Evolutionary conservation across 768 basidiomycete species (phyloP).

Genomic region (Termitomyces sp.): DNA sequence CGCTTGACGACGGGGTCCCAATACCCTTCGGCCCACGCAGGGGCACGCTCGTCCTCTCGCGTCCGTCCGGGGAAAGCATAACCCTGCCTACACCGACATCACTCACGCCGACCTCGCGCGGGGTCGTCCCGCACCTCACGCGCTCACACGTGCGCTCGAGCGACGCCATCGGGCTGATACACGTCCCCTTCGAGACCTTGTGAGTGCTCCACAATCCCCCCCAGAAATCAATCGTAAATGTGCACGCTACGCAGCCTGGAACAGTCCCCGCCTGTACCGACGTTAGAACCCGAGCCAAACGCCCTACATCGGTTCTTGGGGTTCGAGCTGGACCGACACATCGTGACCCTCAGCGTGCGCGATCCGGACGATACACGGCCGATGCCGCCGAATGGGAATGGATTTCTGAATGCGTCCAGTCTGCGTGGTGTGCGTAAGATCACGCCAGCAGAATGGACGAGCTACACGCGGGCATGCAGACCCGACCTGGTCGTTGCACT

Average conservation of each 20-base stretch:
- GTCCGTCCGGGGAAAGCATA: slow-evolving; percentile 16
- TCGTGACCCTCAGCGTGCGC: slow-evolving; percentile 56
- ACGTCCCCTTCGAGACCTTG: slow-evolving; percentile 80
- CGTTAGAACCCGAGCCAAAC: slow-evolving; percentile 40
- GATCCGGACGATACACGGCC: slow-evolving; percentile 60
- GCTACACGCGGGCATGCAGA: slow-evolving; percentile 42
- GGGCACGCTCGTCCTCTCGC: slow-evolving; percentile 23
- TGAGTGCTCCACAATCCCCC: slow-evolving; percentile 30
- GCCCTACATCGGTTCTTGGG: slow-evolving; percentile 68
- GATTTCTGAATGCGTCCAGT: slow-evolving; percentile 49
- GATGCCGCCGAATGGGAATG: slow-evolving; percentile 69
- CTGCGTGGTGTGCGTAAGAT: slow-evolving; percentile 73
- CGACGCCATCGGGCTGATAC: slow-evolving; percentile 52
- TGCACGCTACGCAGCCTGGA: slow-evolving; percentile 42
- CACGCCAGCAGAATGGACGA: slow-evolving; percentile 47
- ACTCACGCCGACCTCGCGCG: slow-evolving; percentile 62
- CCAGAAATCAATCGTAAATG: background rate
- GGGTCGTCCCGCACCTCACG: slow-evolving; percentile 69
- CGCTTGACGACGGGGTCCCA: background rate
- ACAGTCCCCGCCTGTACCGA: slow-evolving; percentile 60
- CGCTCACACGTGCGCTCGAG: slow-evolving; percentile 48
- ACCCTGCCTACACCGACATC: slow-evolving; percentile 56
- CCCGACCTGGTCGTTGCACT: slow-evolving; percentile 73
- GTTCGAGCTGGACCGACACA: slow-evolving; percentile 37
- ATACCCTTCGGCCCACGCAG: slow-evolving; percentile 27